Conservation (phyloP, 2,329 filamentous ascomycete species). For the Colletotrichum tabaci region DNA sequence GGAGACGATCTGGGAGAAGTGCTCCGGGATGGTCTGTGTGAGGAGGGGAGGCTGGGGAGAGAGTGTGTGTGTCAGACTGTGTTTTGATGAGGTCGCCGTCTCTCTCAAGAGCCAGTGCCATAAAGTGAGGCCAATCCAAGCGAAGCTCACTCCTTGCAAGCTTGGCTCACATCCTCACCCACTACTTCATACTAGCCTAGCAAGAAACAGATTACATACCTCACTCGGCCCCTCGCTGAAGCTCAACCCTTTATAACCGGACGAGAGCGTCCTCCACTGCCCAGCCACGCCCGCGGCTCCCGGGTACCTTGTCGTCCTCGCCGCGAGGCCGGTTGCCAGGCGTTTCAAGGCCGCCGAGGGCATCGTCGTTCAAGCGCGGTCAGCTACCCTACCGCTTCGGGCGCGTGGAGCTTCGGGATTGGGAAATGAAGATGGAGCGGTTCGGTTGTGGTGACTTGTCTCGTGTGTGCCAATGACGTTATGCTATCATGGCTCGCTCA, state of each 20-base stretch:
- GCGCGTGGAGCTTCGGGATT: not conserved
- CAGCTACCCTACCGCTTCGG: not conserved
- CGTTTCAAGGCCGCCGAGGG: not conserved
- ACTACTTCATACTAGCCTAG: too few relatives aligned
- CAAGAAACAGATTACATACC: not conserved
- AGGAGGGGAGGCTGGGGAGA: constrained; percentile 73
- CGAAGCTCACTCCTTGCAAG: not conserved
- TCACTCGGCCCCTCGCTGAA: constrained; percentile 29
- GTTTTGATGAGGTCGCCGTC: too few relatives aligned
- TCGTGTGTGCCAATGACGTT: not conserved
- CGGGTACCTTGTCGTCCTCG: too few relatives aligned
- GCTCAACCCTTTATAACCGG: constrained; percentile 8
- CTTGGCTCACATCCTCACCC: not conserved
- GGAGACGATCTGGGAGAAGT: constrained; percentile 78
- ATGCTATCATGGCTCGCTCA: constrained; percentile 13
- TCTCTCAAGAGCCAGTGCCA: too few relatives aligned
- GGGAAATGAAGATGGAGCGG: too few relatives aligned
- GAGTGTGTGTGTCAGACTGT: not conserved
- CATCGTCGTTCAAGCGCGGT: not conserved
- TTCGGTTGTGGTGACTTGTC: not conserved
- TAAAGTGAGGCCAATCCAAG: not conserved
- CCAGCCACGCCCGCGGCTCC: not conserved
- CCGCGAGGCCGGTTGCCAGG: not conserved
- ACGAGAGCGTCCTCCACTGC: constrained; percentile 12
- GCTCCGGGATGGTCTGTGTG: constrained; percentile 77